phyloP scores from a whole-genome alignment of 257 asterid genomes.

The Capsicum rhomboideum region DNA sequence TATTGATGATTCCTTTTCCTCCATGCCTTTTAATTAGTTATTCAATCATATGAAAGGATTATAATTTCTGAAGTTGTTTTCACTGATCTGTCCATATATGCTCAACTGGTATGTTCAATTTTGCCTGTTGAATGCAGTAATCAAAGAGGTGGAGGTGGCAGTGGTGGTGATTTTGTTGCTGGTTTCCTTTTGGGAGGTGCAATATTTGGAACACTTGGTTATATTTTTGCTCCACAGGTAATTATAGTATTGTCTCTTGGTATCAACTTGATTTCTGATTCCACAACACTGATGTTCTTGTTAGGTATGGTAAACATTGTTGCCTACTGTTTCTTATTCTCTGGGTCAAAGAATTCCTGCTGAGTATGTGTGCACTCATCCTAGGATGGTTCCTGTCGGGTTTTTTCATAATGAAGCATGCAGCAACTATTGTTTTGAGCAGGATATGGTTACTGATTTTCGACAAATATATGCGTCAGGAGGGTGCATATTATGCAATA shows the following conservation, averaged over 20 bases:
- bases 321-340: background rate
- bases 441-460: background rate
- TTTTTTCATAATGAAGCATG: background rate
- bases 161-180: constrained; percentile 72
- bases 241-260: constrained; percentile 1
- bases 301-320: background rate
- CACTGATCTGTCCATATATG: background rate
- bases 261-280: background rate
- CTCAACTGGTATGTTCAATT: background rate
- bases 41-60: background rate
- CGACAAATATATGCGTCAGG: background rate
- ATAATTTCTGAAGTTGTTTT: background rate
- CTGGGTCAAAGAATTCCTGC: background rate
- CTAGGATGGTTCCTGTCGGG: too few species aligned
- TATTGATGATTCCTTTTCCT: background rate
- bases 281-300: background rate
- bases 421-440: background rate
- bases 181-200: constrained; percentile 93
- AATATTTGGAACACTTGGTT: constrained; percentile 72
- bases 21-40: background rate
- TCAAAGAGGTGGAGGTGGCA: constrained; percentile 48
- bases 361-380: background rate
- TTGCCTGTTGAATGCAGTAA: constrained; percentile 34
- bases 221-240: constrained; percentile 88
- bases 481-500: background rate